Evolutionary conservation across 1,284 basidiomycete species (phyloP).

Genomic region (Microbotryum saponariae): DNA sequence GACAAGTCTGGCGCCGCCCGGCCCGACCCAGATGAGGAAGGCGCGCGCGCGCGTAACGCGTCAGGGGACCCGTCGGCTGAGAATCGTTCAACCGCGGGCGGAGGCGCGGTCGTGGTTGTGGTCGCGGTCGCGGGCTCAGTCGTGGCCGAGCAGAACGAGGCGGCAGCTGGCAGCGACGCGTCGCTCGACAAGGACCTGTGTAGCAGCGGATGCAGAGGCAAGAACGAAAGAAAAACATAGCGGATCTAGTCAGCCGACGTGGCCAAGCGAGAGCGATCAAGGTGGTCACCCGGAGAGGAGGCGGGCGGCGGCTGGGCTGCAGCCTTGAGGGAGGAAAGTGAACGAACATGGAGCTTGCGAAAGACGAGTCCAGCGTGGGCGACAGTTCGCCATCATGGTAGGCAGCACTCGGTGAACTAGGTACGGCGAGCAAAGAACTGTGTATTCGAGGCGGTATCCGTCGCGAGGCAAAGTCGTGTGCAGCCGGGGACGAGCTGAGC

Average conservation of each 20-base stretch:
- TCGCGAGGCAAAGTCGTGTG: too few species aligned
- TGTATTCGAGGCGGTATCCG: too few species aligned
- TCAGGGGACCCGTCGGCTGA: too few species aligned
- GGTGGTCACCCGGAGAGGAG: background rate
- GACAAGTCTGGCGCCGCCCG: too few species aligned
- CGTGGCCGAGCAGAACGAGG: slow-evolving; percentile 4
- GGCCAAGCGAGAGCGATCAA: background rate
- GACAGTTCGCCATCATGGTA: slow-evolving; percentile 29
- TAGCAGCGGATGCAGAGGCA: background rate
- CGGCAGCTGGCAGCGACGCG: background rate
- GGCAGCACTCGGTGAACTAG: slow-evolving; percentile 21
- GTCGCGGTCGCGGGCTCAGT: too few species aligned
- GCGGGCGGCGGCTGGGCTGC: background rate
- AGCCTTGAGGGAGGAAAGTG: background rate
- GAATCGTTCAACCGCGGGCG: too few species aligned
- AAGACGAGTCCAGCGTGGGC: slow-evolving; percentile 30
- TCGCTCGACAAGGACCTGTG: background rate
- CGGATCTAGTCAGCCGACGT: background rate
- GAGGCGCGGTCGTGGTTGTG: too few species aligned
- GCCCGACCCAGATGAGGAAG: too few species aligned
- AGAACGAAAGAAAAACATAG: background rate
- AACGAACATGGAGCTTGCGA: slow-evolving; percentile 30
- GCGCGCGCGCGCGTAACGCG: too few species aligned
- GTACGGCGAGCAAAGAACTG: slow-evolving; percentile 1
- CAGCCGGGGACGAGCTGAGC: too few species aligned